Evolutionary conservation across 2,329 filamentous ascomycete genomes (phyloP).

Genomic region (Aspergillus viridinutans): DNA sequence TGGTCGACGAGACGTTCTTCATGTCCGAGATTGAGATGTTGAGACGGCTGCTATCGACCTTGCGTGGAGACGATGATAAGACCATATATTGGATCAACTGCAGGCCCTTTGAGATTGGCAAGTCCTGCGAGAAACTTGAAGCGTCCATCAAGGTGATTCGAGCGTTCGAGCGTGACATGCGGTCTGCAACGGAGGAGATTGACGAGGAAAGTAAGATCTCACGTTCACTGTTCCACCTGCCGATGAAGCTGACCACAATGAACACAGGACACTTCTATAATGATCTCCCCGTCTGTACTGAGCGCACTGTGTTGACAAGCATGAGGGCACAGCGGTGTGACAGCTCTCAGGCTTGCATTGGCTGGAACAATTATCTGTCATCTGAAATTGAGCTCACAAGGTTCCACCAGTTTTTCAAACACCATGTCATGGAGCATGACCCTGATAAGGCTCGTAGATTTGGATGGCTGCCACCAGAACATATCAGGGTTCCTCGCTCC

Average conservation of each 20-base stretch:
- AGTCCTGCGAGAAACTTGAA: conserved; percentile 14
- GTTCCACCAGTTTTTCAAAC: conserved; percentile 18
- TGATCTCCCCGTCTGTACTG: conserved; percentile 5
- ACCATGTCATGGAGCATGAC: conserved; percentile 6
- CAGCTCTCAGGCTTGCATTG: conserved; percentile 15
- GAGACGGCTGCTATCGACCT: conserved; percentile 18
- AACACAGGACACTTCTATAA: conserved; percentile 13
- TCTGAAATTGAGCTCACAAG: conserved; percentile 16
- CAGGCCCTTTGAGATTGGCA: conserved; percentile 4
- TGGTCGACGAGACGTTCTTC: conserved; percentile 17
- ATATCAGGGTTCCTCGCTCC: conserved; percentile 6
- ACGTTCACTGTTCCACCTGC: neutral
- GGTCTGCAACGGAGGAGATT: conserved; percentile 2
- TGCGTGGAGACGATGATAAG: conserved; percentile 13
- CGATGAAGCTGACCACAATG: neutral
- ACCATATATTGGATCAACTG: conserved; percentile 17
- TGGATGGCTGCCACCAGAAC: conserved; percentile 17
- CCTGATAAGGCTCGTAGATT: conserved; percentile 13
- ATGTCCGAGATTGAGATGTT: conserved; percentile 18
- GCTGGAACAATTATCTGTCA: conserved; percentile 14
- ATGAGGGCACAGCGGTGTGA: conserved; percentile 16
- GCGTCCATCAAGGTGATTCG: conserved; percentile 18
- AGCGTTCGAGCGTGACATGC: conserved; percentile 18
- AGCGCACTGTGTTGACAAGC: conserved; percentile 12
- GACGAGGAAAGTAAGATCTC: conserved; percentile 15